Conservation (phyloP, 345 rosid genomes). For the Euphorbia tirucalli region DNA sequence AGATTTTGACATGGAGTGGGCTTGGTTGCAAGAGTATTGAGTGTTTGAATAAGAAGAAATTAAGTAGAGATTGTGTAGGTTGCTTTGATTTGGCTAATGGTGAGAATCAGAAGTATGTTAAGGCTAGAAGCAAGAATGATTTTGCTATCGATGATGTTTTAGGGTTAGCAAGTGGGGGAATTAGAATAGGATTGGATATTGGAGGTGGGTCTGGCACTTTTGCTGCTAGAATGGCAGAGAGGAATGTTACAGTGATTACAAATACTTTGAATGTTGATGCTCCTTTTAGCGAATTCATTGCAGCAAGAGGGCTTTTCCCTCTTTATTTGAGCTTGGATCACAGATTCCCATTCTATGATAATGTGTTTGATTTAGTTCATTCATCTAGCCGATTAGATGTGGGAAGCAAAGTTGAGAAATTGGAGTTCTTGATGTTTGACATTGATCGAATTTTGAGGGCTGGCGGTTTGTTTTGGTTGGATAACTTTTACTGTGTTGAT, state of each 20-base stretch:
- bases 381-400: conserved; percentile 68
- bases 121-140: conserved; percentile 73
- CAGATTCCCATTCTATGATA: conserved; percentile 84
- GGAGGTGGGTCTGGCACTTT: conserved; percentile 89
- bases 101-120: conserved; percentile 69
- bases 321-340: conserved; percentile 83
- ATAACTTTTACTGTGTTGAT: conserved; percentile 61
- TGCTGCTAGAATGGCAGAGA: conserved; percentile 95
- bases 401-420: conserved; percentile 60
- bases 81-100: conserved; percentile 63
- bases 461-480: conserved; percentile 88
- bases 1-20: conserved; percentile 86
- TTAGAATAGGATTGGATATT: conserved; percentile 78
- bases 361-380: conserved; percentile 75
- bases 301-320: conserved; percentile 86
- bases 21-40: conserved; percentile 77
- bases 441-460: conserved; percentile 77
- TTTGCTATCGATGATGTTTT: conserved; percentile 77
- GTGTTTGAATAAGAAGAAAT: conserved; percentile 74
- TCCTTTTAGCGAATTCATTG: conserved; percentile 76
- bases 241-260: conserved; percentile 72
- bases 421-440: conserved; percentile 97
- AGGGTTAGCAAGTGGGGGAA: conserved; percentile 62
- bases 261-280: conserved; percentile 69
- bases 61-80: conserved; percentile 71